Evolutionary conservation across 2,329 filamentous ascomycete genomes (phyloP).

Genomic region (Exserohilum rostratum): DNA sequence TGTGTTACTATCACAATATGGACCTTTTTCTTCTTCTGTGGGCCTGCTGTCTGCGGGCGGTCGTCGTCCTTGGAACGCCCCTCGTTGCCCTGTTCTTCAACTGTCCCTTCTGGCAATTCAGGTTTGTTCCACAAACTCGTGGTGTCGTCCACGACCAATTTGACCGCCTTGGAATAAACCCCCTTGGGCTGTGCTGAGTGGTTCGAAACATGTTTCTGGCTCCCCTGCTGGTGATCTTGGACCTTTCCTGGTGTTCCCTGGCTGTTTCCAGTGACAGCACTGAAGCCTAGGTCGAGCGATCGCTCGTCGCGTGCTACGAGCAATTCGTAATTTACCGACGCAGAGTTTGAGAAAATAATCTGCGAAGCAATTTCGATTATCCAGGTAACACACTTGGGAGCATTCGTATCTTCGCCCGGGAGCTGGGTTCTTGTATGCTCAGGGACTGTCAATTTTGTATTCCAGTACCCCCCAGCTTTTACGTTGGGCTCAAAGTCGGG

Average conservation of each 20-base stretch:
- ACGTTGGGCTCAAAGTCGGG: constrained; percentile 96
- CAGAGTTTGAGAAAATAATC: constrained; percentile 89
- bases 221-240: constrained; percentile 75
- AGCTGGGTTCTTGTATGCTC: constrained; percentile 68
- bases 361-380: constrained; percentile 90
- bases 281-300: constrained; percentile 72
- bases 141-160: constrained; percentile 83
- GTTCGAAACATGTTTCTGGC: constrained; percentile 56
- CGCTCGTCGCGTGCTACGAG: constrained; percentile 84
- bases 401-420: constrained; percentile 22
- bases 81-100: constrained; percentile 38
- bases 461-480: constrained; percentile 90
- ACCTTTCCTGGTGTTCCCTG: constrained; percentile 66
- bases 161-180: constrained; percentile 82
- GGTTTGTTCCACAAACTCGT: constrained; percentile 93
- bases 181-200: constrained; percentile 72
- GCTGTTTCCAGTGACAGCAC: constrained; percentile 60
- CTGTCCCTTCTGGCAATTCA: constrained; percentile 69
- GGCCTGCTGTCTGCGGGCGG: constrained; percentile 18
- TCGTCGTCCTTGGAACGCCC: constrained; percentile 37
- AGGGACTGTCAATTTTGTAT: constrained; percentile 78
- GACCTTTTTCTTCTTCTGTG: constrained; percentile 73
- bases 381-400: constrained; percentile 73
- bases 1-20: constrained; percentile 94
- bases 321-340: constrained; percentile 86